These are phyloP conservation scores for Talaromyces thailandensis DNA, from an alignment of 495 filamentous ascomycete genomes.

Conservation along the genomic window DNA sequence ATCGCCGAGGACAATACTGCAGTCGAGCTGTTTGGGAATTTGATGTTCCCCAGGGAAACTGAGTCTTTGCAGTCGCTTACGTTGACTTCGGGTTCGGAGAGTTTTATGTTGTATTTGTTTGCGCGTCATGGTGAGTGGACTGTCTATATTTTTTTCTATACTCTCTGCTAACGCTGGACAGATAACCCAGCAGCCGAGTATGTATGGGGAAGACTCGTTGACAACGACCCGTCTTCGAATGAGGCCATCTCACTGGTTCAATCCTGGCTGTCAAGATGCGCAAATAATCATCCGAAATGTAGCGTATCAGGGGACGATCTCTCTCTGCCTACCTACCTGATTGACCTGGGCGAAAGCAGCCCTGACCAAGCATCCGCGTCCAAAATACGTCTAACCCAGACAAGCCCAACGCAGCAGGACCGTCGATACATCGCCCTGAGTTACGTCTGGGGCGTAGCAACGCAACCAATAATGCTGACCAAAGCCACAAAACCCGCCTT, in stretches of 20 bases:
- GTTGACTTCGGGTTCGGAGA: not conserved
- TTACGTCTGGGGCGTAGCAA: conserved; percentile 9
- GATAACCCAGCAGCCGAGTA: not conserved
- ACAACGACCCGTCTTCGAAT: not conserved
- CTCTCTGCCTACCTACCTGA: not conserved
- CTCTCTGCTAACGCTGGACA: not conserved
- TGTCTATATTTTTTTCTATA: not conserved
- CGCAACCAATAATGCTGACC: conserved; percentile 7
- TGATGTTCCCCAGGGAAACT: not conserved
- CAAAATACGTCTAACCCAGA: not conserved
- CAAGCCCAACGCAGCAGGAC: not conserved
- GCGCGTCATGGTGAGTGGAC: not conserved
- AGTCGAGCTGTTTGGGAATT: not conserved
- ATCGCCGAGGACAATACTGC: not conserved
- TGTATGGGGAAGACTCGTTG: not conserved
- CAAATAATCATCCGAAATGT: not conserved
- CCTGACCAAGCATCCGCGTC: not conserved
- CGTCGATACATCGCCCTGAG: conserved; percentile 8
- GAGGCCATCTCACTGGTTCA: not conserved
- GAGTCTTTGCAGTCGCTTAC: not conserved
- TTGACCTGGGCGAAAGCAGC: not conserved
- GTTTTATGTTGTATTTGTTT: not conserved
- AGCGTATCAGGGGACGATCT: not conserved
- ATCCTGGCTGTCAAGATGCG: not conserved
- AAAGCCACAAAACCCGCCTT: not conserved